These are phyloP conservation scores for Vaccinium darrowii DNA, from an alignment of 148 eudicot genomes.

Conservation along the genomic window DNA sequence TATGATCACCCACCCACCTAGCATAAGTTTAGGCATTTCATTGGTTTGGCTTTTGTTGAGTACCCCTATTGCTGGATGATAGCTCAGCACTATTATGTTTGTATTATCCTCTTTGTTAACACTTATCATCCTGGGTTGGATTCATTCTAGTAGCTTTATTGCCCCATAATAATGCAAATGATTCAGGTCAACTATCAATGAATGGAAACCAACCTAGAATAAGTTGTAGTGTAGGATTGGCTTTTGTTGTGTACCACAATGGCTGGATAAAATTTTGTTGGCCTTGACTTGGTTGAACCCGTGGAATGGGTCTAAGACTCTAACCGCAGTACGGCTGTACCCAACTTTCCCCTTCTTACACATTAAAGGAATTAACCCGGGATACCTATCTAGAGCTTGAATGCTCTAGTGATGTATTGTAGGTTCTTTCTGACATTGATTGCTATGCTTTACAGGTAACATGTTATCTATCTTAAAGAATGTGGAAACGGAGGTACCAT, in stretches of 20 bases:
- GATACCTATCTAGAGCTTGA: not conserved
- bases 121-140: not conserved
- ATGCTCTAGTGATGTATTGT: not conserved
- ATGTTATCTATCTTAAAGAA: conserved; percentile 53
- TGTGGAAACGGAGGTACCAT: conserved; percentile 44
- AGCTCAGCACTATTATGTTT: not conserved
- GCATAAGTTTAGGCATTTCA: not conserved
- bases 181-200: not conserved
- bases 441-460: conserved; percentile 42
- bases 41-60: not conserved
- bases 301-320: not conserved
- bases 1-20: not conserved
- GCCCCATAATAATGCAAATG: not conserved
- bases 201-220: not conserved
- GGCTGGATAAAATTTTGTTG: not conserved
- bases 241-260: not conserved
- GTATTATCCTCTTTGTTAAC: not conserved
- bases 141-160: not conserved
- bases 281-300: not conserved
- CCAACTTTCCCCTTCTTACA: not conserved
- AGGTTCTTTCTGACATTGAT: not conserved
- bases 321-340: not conserved
- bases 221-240: not conserved
- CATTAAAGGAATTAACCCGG: not conserved
- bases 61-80: not conserved